phyloP scores from a whole-genome alignment of 176 grass and related monocot genomes.

The Cenchrus fungigraminus region DNA sequence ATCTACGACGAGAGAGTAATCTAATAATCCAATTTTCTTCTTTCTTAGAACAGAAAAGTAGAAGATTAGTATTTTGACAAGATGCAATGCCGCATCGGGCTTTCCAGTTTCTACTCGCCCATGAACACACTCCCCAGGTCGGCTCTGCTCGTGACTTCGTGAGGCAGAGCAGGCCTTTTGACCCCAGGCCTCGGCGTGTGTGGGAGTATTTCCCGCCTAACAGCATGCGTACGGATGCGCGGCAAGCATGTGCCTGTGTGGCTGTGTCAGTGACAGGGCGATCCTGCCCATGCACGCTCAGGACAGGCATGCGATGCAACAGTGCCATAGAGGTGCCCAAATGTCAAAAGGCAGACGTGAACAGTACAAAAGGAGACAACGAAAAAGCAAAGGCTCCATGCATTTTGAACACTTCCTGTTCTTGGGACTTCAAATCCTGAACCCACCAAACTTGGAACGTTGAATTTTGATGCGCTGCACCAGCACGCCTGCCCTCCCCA shows the following conservation, averaged over 20 bases:
- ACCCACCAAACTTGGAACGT: constrained; percentile 33
- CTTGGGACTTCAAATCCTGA: constrained; percentile 42
- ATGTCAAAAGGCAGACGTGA: constrained; percentile 42
- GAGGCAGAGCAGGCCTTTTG: constrained; percentile 7
- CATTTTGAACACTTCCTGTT: neutral
- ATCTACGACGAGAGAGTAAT: no score
- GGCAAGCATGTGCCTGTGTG: constrained; percentile 9
- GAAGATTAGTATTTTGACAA: no score
- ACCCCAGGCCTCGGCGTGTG: neutral
- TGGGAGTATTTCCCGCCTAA: constrained; percentile 2
- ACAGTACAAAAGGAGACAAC: constrained; percentile 28
- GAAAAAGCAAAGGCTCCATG: constrained; percentile 10
- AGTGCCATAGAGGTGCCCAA: constrained; percentile 5
- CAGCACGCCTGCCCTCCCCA: neutral
- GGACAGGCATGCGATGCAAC: constrained; percentile 30
- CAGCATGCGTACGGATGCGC: neutral
- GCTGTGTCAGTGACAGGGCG: constrained; percentile 25
- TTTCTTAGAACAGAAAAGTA: no score
- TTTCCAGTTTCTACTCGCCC: no score
- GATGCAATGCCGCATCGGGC: no score
- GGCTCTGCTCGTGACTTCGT: neutral
- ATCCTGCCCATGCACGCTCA: neutral
- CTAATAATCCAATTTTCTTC: no score
- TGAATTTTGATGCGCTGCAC: constrained; percentile 36
- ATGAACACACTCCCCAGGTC: neutral